These are phyloP conservation scores for Xanthoconium stramineum DNA, from an alignment of 768 basidiomycete species.

Conservation along the genomic window DNA sequence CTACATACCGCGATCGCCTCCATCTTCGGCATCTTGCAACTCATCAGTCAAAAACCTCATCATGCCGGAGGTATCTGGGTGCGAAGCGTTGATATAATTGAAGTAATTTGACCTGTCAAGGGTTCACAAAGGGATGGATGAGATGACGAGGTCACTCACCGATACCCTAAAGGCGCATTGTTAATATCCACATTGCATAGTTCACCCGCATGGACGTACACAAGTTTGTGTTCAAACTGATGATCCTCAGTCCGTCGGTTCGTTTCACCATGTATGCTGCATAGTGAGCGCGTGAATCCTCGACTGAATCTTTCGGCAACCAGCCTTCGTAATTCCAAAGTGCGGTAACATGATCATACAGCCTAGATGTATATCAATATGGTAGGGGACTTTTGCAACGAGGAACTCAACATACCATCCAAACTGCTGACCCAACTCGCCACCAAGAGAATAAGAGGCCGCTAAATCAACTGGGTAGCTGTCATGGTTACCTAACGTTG, in stretches of 20 bases:
- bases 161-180: conserved; percentile 28
- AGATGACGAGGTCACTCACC: conserved; percentile 17
- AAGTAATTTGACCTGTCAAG: conserved; percentile 59
- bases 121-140: background rate
- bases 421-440: conserved; percentile 54
- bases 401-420: conserved; percentile 47
- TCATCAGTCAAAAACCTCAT: conserved; percentile 75
- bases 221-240: conserved; percentile 73
- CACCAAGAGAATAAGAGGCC: conserved; percentile 56
- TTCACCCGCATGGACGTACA: conserved; percentile 43
- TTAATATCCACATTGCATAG: background rate
- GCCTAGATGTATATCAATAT: conserved; percentile 40
- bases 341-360: conserved; percentile 70
- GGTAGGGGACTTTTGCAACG: background rate
- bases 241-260: conserved; percentile 62
- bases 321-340: conserved; percentile 73
- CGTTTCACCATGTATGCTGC: conserved; percentile 70
- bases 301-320: conserved; percentile 56
- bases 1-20: conserved; percentile 61
- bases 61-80: conserved; percentile 72
- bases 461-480: conserved; percentile 58
- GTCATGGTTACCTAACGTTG: conserved; percentile 76
- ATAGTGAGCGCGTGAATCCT: conserved; percentile 64
- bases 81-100: conserved; percentile 72
- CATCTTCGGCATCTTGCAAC: conserved; percentile 74